Evolutionary conservation across 2,329 filamentous ascomycete species (phyloP).

Genomic region (Moelleriella libera): DNA sequence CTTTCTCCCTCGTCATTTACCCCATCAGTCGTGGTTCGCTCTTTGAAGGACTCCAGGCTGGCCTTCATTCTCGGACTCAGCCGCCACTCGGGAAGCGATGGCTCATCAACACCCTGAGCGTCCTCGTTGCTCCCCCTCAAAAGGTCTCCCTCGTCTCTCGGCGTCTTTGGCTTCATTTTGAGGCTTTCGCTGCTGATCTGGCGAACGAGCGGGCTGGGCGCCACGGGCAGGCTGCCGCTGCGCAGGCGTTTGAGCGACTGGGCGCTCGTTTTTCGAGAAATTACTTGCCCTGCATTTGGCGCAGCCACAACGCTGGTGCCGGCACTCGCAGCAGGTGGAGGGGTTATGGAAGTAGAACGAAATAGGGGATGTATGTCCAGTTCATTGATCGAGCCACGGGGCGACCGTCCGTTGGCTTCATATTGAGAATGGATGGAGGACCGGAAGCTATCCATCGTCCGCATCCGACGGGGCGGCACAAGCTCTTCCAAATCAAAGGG

Average conservation of each 20-base stretch:
- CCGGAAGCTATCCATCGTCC: slow-evolving; percentile 38
- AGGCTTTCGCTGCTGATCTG: slow-evolving; percentile 30
- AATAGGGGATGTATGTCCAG: slow-evolving; percentile 68
- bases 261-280: slow-evolving; percentile 38
- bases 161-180: slow-evolving; percentile 1
- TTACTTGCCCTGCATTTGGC: slow-evolving; percentile 51
- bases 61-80: slow-evolving; percentile 36
- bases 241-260: slow-evolving; percentile 38
- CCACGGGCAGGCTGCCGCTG: slow-evolving; percentile 37
- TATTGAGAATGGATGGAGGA: slow-evolving; percentile 19
- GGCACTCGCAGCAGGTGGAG: slow-evolving; percentile 50
- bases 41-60: slow-evolving; percentile 15
- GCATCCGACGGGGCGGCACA: slow-evolving; percentile 28
- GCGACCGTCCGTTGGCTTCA: slow-evolving; percentile 10
- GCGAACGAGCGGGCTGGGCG: slow-evolving; percentile 31
- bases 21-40: background rate
- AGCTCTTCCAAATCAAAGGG: slow-evolving; percentile 33
- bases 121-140: background rate
- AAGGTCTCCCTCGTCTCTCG: background rate
- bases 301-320: slow-evolving; percentile 60
- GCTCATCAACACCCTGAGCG: slow-evolving; percentile 27
- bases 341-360: slow-evolving; percentile 54
- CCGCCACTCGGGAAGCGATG: slow-evolving; percentile 48
- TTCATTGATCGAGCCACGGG: slow-evolving; percentile 30
- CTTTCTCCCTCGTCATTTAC: background rate